These are phyloP conservation scores for Podospora didyma DNA, from an alignment of 495 filamentous ascomycete genomes.

Conservation along the genomic window DNA sequence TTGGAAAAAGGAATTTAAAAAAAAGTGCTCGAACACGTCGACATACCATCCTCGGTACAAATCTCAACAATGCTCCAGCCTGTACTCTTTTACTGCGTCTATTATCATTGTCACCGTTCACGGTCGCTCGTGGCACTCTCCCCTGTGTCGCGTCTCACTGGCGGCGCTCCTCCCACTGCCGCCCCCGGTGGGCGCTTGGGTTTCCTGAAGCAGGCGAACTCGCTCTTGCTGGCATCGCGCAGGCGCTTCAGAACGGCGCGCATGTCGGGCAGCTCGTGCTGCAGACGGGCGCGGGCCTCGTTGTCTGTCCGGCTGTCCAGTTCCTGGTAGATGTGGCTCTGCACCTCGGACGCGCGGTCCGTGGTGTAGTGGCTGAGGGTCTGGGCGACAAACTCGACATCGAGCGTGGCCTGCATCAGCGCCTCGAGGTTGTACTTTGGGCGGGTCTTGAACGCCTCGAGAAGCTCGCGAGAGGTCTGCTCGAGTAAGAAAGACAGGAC, in stretches of 20 bases:
- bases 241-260: conserved; percentile 75
- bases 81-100: not conserved
- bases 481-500: conserved; percentile 80
- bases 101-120: not conserved
- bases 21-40: too few relatives aligned
- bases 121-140: conserved; percentile 12
- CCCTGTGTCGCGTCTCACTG: conserved; percentile 24
- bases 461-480: conserved; percentile 63
- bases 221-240: conserved; percentile 74
- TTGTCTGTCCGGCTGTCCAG: conserved; percentile 83
- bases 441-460: conserved; percentile 65
- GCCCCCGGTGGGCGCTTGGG: conserved; percentile 21
- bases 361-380: conserved; percentile 84
- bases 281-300: conserved; percentile 70
- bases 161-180: not conserved
- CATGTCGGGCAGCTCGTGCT: conserved; percentile 87
- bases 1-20: too few relatives aligned
- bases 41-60: not conserved
- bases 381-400: conserved; percentile 95
- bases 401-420: conserved; percentile 93
- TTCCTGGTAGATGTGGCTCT: conserved; percentile 85
- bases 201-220: conserved; percentile 79
- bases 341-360: conserved; percentile 70
- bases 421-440: conserved; percentile 66
- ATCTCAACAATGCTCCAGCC: not conserved